Evolutionary conservation across 495 filamentous ascomycete species (phyloP).

Genomic region (Aspergillus campestris): DNA sequence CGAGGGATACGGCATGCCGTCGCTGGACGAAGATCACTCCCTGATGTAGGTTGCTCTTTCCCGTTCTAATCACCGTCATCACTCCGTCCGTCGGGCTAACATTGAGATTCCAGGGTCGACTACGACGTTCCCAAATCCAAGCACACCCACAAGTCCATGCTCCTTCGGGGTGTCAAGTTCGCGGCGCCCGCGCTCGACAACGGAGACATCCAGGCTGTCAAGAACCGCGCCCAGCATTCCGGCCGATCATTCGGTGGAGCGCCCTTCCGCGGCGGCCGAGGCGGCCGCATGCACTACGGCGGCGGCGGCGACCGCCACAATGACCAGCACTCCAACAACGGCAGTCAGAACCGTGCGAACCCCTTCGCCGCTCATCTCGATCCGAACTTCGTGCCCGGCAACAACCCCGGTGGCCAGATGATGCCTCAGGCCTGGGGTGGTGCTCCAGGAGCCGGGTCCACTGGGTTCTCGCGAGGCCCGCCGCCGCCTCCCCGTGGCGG

Average conservation of each 20-base stretch:
- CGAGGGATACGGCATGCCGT: conserved; percentile 55
- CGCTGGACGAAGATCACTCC: conserved; percentile 73
- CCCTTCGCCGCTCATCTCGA: conserved; percentile 48
- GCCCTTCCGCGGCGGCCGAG: conserved; percentile 45
- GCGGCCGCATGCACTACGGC: conserved; percentile 43
- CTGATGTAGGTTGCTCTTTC: conserved; percentile 53
- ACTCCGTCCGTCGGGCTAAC: conserved; percentile 25
- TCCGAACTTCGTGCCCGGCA: conserved; percentile 38
- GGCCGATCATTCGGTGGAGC: conserved; percentile 60
- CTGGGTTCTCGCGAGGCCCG: conserved; percentile 31
- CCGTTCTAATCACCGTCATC: neutral
- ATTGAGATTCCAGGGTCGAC: conserved; percentile 49
- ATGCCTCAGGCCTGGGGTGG: conserved; percentile 31
- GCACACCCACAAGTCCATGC: conserved; percentile 84
- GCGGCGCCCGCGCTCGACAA: conserved; percentile 59
- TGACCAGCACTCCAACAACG: neutral
- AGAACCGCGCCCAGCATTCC: conserved; percentile 46
- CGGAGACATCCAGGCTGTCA: conserved; percentile 62
- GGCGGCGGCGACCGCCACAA: conserved; percentile 3
- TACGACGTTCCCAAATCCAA: conserved; percentile 70
- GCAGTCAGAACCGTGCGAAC: conserved; percentile 32
- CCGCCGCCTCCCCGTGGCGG: conserved; percentile 36
- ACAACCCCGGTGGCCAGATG: conserved; percentile 17
- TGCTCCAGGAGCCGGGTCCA: conserved; percentile 25
- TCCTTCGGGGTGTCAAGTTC: conserved; percentile 75